Evolutionary conservation across 768 basidiomycete species (phyloP), one percentile per base, ranked within the genome.

Genomic region (Boletus coccyginus): DNA sequence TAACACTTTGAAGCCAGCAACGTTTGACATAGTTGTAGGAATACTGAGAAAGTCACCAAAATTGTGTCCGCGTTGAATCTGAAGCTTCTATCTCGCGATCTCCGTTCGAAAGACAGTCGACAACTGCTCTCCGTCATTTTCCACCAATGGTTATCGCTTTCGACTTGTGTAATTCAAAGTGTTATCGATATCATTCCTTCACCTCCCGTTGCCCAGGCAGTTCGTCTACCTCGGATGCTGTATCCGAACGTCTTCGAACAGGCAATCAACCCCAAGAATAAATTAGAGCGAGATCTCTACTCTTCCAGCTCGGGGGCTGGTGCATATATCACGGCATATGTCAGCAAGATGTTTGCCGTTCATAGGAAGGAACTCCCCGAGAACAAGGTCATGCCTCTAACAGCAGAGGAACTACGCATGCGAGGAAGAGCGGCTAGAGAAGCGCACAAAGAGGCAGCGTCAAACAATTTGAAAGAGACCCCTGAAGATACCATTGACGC

Each of bases 341-440:
- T 98, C 46, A 96, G 92, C 80, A 99, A 98, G 72, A 99, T 98
- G 96, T 98, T 98, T 66, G 94, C 94, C 1, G 88, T 98, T 0
- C 74, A 85, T n/a, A 74, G 71, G 21, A 82, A 82, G 53, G 89
- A 94, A 46, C 75, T 99, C 24, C 96, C 96, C 0, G 90, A 94
- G 67, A 87, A 90, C 71, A 92, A 91, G 73, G 84, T 84, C 66
- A 86, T 78, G 62, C 76, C 81, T 17, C 64, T 92, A 46, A 92
- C 88, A 0, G 88, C 90, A 0, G 93, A 95, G 36, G 90, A 96
- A 65, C 85, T 95, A 83, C 80, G 90, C 19, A 73, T 75, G 11
- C 78, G 80, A 56, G 88, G 86, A 1, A 77, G 77, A 59, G 86
- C 83, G 40, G 76, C 78, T 2, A 80, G 80, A 64, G 78, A 77